Base-by-base conservation (phyloP, 1,284 basidiomycete species). In the Lignosus rhinocerotis region DNA sequence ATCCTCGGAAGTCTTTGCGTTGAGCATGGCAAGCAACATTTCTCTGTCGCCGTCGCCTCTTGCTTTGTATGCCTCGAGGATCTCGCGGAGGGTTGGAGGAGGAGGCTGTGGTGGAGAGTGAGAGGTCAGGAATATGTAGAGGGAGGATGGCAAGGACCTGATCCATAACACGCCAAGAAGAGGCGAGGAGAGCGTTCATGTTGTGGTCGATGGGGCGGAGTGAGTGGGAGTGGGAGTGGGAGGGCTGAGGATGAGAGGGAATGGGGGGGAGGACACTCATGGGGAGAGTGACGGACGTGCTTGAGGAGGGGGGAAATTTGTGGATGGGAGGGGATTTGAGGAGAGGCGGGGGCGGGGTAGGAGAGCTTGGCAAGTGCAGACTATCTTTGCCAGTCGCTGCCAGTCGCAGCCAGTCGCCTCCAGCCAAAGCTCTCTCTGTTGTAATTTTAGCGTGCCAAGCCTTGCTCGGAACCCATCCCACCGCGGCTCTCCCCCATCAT, bases 41-140 rank as follows among this genome's bases (percentile, higher is more conserved):
- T 94, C 92, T 41, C 93, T 82, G 79, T 96, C 93, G 48, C 92
- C 93, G 64, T 94, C 91, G 58, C 93, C 93, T 67, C 87, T 90
- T 42, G 84, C 75, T 62, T 83, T 83, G 77, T 94, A 96, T 14
- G 93, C 93, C 45, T 83, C 81, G 32, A 96, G 85, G 42, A 96
- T 94, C 67, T 93, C 92, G 51, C 89, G 83, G 50, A 96, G 79
- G 61, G 79, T 87, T 0, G 93, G 92, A 1, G 93, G 90, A 17
- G 92, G 81, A 7, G 83, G 69, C 87, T 91, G 63, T 16, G 16
- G 42, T 43, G 33, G 30, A 50, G 44, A 46, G 47, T 45, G 75
- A 75, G 54, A 77, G 34, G 69, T 60, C 58, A 69, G 70, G 19
- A 61, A 32, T 12, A 11, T 48, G 30, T 21, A 10, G n/a, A 11